Conservation (phyloP, 768 basidiomycete species). For the Kwoniella europaea region DNA sequence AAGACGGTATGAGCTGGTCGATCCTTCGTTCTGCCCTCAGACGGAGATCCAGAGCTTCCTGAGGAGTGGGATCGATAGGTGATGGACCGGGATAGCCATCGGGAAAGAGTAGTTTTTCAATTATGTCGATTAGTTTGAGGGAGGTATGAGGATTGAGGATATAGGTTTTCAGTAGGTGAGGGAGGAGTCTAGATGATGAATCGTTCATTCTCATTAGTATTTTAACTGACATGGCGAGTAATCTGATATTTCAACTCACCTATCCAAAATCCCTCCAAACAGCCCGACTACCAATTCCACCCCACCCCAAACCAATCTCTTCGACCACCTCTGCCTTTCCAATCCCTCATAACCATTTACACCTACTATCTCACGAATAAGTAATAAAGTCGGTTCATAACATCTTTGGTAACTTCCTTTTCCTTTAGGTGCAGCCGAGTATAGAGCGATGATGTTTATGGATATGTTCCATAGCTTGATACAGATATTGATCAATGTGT, state of each 20-base stretch:
- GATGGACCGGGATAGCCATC: conserved; percentile 77
- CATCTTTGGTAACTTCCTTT: conserved; percentile 1
- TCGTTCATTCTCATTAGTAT: no score
- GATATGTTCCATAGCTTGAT: not conserved
- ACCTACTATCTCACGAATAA: conserved; percentile 25
- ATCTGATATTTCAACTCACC: no score
- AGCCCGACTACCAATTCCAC: conserved; percentile 33
- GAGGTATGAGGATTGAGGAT: conserved; percentile 66
- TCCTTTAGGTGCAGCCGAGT: conserved; percentile 1
- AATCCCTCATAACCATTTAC: conserved; percentile 25
- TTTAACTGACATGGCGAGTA: no score
- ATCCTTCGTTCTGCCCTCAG: conserved; percentile 60
- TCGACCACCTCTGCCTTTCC: conserved; percentile 17
- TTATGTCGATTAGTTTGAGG: conserved; percentile 64
- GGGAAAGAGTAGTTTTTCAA: conserved; percentile 80
- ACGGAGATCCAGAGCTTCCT: conserved; percentile 72
- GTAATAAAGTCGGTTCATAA: conserved; percentile 15
- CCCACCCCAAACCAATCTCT: conserved; percentile 29
- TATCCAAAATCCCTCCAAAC: conserved; percentile 30
- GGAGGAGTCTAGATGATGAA: conserved; percentile 66
- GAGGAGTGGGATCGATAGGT: conserved; percentile 73
- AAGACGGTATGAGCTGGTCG: conserved; percentile 59
- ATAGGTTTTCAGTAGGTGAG: conserved; percentile 67
- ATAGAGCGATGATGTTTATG: conserved; percentile 6
- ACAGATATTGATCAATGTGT: not conserved